These are phyloP conservation scores for Exutisphaerella laricina DNA, from an alignment of 2,329 filamentous ascomycete species.

Conservation along the genomic window DNA sequence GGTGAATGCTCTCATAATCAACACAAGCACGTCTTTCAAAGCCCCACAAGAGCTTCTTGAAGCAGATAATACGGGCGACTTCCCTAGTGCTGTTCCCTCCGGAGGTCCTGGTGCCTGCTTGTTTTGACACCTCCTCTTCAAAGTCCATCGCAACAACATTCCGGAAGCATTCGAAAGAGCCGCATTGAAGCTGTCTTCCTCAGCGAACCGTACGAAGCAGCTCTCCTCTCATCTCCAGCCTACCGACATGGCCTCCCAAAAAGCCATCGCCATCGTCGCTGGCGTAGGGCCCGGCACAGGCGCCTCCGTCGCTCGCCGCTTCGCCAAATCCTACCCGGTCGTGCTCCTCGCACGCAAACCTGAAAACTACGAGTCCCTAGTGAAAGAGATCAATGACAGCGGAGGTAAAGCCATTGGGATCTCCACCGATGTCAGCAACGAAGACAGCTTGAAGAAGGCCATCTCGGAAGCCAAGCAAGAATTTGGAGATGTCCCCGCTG, in stretches of 20 bases:
- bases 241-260: not conserved
- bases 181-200: constrained; percentile 1
- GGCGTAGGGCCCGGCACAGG: constrained; percentile 70
- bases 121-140: not conserved
- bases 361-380: constrained; percentile 60
- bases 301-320: constrained; percentile 55
- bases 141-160: not conserved
- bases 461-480: constrained; percentile 59
- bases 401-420: constrained; percentile 69
- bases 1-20: constrained; percentile 2
- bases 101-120: not conserved
- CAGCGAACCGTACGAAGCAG: not conserved
- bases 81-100: too few relatives aligned
- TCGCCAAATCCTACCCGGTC: constrained; percentile 62
- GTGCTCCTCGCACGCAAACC: constrained; percentile 67
- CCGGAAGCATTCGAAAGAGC: too few relatives aligned
- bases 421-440: constrained; percentile 57
- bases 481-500: constrained; percentile 42
- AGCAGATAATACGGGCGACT: not conserved
- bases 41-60: not conserved
- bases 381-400: constrained; percentile 59
- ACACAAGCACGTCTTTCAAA: not conserved
- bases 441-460: constrained; percentile 51
- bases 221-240: not conserved
- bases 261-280: constrained; percentile 55